phyloP scores from a whole-genome alignment of 495 filamentous ascomycete species.

The Hypoxylon lienhwacheense region DNA sequence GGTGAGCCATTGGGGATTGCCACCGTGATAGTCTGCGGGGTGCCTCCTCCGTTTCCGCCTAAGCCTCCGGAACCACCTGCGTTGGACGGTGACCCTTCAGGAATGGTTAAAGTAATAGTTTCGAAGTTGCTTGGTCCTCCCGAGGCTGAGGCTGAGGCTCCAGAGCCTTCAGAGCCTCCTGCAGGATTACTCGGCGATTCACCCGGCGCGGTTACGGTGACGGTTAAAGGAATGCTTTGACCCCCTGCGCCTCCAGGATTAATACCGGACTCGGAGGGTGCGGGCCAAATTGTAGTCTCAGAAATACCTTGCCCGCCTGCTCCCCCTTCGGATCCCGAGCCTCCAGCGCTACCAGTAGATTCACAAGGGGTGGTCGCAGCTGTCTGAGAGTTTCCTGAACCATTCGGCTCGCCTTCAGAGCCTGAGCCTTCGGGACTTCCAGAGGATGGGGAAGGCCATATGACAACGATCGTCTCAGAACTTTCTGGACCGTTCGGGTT shows the following conservation, averaged over 20 bases:
- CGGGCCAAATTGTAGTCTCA: constrained; percentile 26
- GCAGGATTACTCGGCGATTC: constrained; percentile 20
- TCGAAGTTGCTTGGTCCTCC: constrained; percentile 6
- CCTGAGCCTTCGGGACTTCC: constrained; percentile 17
- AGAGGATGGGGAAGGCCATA: constrained; percentile 15
- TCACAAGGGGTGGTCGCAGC: constrained; percentile 18
- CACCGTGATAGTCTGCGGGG: constrained; percentile 27
- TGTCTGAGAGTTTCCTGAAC: constrained; percentile 13
- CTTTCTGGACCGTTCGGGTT: constrained; percentile 20
- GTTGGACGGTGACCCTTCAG: constrained; percentile 11
- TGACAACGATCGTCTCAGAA: constrained; percentile 25
- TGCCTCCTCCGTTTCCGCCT: constrained; percentile 16
- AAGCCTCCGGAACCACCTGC: constrained; percentile 6
- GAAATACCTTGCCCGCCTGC: constrained; percentile 26
- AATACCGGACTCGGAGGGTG: constrained; percentile 12
- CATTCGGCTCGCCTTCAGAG: constrained; percentile 14
- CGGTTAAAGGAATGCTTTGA: constrained; percentile 21
- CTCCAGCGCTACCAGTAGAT: constrained; percentile 16
- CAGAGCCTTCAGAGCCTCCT: constrained; percentile 11
- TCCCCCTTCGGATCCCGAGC: constrained; percentile 17
- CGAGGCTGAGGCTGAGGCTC: background rate
- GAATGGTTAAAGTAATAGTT: constrained; percentile 23
- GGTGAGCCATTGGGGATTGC: constrained; percentile 28
- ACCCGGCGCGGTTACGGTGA: constrained; percentile 28
- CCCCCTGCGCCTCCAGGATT: constrained; percentile 22